Evolutionary conservation across 2,329 filamentous ascomycete genomes (phyloP).

Genomic region (Aureobasidium namibiae): DNA sequence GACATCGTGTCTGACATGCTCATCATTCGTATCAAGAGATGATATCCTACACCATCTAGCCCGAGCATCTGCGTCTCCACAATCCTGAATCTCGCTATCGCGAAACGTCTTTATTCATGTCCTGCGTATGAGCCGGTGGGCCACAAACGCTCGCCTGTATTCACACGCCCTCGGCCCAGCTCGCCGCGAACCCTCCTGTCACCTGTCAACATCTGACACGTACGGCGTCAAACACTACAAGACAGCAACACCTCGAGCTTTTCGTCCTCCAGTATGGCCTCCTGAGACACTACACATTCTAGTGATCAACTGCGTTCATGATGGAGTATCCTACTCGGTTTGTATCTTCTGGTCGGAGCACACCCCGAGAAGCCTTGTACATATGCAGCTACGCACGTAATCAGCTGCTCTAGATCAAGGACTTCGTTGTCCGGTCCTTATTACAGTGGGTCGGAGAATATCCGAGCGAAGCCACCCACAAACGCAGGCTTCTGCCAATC

Average conservation of each 20-base stretch:
- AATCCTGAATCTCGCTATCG: not conserved
- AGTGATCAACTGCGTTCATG: too few species aligned
- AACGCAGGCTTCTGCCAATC: not conserved
- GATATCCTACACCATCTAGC: too few species aligned
- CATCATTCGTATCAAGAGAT: not conserved
- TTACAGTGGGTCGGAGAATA: not conserved
- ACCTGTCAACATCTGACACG: not conserved
- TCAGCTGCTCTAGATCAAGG: not conserved
- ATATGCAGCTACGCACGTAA: not conserved
- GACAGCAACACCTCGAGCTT: not conserved
- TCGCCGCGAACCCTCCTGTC: slow-evolving; percentile 4
- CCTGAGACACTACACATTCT: too few species aligned
- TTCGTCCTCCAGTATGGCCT: too few species aligned
- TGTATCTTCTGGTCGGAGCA: too few species aligned
- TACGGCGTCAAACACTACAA: not conserved
- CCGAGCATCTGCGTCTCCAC: not conserved
- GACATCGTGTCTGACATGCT: not conserved
- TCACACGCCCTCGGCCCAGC: not conserved
- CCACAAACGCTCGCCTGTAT: too few species aligned
- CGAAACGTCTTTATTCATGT: slow-evolving; percentile 2
- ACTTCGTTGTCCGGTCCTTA: not conserved
- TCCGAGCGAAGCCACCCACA: not conserved
- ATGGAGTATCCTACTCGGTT: not conserved
- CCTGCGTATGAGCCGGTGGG: not conserved
- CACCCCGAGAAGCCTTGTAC: too few species aligned